A percentile compares a stretch with the other conserved stretches of the same genome.
Evolutionary conservation across 495 filamentous ascomycete species (phyloP).

Genomic region (Umbilicaria muhlenbergii): DNA sequence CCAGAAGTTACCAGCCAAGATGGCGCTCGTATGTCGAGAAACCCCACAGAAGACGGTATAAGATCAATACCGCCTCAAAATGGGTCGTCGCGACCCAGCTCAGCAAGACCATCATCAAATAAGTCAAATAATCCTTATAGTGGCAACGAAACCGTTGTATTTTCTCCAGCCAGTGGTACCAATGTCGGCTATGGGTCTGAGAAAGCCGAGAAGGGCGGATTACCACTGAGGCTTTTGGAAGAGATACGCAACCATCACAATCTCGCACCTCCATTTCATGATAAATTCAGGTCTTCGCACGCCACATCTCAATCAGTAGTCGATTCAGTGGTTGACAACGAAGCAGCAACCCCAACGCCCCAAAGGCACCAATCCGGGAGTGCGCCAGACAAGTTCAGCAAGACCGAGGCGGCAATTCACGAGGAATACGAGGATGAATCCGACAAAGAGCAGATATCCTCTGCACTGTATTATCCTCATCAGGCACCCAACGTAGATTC

Average conservation of each 20-base stretch:
- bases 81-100: too few relatives aligned
- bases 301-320: not conserved
- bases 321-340: not conserved
- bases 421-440: constrained; percentile 54
- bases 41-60: too few relatives aligned
- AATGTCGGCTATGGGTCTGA: too few relatives aligned
- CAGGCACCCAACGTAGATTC: constrained; percentile 35
- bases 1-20: too few relatives aligned
- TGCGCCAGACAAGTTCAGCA: constrained; percentile 2
- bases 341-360: not conserved
- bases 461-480: constrained; percentile 86
- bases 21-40: too few relatives aligned
- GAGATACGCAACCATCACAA: constrained; percentile 43
- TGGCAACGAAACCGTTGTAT: too few relatives aligned
- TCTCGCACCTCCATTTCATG: constrained; percentile 8
- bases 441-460: constrained; percentile 85
- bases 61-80: too few relatives aligned
- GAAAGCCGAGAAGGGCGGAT: not conserved
- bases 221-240: constrained; percentile 38
- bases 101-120: too few relatives aligned
- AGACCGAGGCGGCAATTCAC: constrained; percentile 23
- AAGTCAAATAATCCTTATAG: too few relatives aligned
- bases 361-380: constrained; percentile 6
- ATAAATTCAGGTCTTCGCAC: constrained; percentile 6
- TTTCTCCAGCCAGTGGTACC: too few relatives aligned